phyloP scores from a whole-genome alignment of 352 stramenopile species.

The Globisporangium nodosum region DNA sequence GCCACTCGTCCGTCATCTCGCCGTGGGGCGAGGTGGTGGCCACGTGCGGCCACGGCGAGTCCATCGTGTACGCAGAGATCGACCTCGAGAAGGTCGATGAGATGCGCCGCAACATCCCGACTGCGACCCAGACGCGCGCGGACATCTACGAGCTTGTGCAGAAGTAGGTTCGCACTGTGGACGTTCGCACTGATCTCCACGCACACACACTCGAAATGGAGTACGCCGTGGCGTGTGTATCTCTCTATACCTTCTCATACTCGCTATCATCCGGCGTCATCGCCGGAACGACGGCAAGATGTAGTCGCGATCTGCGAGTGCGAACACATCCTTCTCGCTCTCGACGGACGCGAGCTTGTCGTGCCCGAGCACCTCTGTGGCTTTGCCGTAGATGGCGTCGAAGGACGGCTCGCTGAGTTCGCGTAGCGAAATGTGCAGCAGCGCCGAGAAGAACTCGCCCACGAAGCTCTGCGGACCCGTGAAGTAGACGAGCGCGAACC shows the following conservation, averaged over 20 bases:
- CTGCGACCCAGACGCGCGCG: constrained; percentile 89
- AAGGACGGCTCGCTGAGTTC: constrained; percentile 53
- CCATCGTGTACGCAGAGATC: constrained; percentile 95
- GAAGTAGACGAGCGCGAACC: constrained; percentile 72
- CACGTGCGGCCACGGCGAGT: constrained; percentile 90
- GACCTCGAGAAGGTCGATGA: constrained; percentile 93
- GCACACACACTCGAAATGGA: too few relatives aligned
- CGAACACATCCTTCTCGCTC: constrained; percentile 62
- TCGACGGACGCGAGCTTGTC: constrained; percentile 31
- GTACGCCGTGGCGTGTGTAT: not conserved
- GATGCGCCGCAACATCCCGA: constrained; percentile 96
- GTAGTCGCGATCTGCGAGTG: constrained; percentile 40
- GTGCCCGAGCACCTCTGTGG: constrained; percentile 22
- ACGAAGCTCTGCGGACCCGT: constrained; percentile 60
- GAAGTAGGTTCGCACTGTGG: constrained; percentile 37
- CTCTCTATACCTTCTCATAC: not conserved
- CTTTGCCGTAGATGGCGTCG: constrained; percentile 38
- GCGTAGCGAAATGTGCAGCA: constrained; percentile 36
- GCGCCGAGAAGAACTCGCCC: constrained; percentile 29
- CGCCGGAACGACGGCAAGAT: constrained; percentile 22
- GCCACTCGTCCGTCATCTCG: constrained; percentile 95
- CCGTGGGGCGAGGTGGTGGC: constrained; percentile 97
- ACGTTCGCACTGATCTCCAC: too few relatives aligned
- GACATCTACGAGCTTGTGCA: constrained; percentile 94
- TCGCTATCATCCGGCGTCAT: not conserved